A percentile compares a stretch with the other conserved stretches of the same genome.
phyloP scores from a whole-genome alignment of 257 asterid genomes.

The Perilla frutescens region DNA sequence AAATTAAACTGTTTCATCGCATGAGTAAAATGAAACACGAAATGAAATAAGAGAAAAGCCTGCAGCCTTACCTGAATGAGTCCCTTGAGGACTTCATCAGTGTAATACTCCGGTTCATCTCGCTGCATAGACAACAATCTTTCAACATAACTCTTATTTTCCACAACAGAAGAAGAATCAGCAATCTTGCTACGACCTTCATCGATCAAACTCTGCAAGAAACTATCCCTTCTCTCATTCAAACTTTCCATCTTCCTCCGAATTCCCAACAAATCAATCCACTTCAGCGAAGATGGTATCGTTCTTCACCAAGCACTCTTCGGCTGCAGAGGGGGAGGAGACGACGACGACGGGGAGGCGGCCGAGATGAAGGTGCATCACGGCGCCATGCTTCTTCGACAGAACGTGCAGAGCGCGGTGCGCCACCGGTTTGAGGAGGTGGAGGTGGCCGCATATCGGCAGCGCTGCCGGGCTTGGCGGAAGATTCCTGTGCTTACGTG shows the following conservation, averaged over 20 bases:
- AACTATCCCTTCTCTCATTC: slow-evolving; percentile 33
- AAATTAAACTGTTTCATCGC: too few species aligned
- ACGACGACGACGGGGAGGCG: slow-evolving; percentile 38
- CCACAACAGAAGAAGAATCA: slow-evolving; percentile 11
- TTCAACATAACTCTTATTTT: slow-evolving; percentile 32
- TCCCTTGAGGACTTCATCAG: slow-evolving; percentile 44
- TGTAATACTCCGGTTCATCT: slow-evolving; percentile 40
- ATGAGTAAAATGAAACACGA: not conserved
- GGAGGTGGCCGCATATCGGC: slow-evolving; percentile 67
- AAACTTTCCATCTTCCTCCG: slow-evolving; percentile 31
- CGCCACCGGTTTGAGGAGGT: slow-evolving; percentile 47
- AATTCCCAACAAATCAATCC: slow-evolving; percentile 41
- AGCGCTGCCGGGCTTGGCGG: slow-evolving; percentile 62
- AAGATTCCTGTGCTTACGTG: slow-evolving; percentile 28
- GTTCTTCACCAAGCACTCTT: slow-evolving; percentile 54
- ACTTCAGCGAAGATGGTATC: slow-evolving; percentile 50
- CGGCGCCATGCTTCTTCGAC: slow-evolving; percentile 49
- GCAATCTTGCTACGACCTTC: slow-evolving; percentile 27
- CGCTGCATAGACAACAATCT: slow-evolving; percentile 35
- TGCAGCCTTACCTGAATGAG: slow-evolving; percentile 39
- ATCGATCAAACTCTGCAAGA: slow-evolving; percentile 39
- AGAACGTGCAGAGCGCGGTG: slow-evolving; percentile 50
- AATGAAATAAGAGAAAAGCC: not conserved
- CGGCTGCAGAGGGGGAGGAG: slow-evolving; percentile 53
- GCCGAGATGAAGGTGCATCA: slow-evolving; percentile 53